Evolutionary conservation across 352 stramenopile species (phyloP).

Genomic region (Phytophthora colocasiae): DNA sequence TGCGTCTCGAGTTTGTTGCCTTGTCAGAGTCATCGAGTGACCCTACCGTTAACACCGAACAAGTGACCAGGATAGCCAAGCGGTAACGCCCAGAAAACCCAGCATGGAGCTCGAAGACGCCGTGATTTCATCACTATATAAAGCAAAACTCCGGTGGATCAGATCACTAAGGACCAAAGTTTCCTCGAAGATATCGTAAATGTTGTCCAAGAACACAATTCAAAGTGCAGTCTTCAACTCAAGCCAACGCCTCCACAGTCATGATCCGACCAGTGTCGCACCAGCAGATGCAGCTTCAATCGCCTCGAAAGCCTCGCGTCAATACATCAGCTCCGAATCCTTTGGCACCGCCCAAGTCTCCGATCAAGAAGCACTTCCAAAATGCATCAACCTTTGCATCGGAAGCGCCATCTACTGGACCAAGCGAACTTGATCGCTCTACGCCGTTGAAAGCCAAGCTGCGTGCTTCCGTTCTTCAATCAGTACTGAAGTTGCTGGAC

Average conservation of each 20-base stretch:
- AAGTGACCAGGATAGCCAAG: slow-evolving; percentile 16
- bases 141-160: slow-evolving; percentile 17
- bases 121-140: slow-evolving; percentile 27
- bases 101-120: too few relatives aligned
- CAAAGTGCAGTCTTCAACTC: slow-evolving; percentile 24
- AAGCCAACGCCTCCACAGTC: slow-evolving; percentile 12
- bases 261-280: slow-evolving; percentile 40
- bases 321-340: slow-evolving; percentile 14
- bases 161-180: slow-evolving; percentile 10
- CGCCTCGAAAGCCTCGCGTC: slow-evolving; percentile 14
- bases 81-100: slow-evolving; percentile 3
- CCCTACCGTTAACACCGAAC: neutral
- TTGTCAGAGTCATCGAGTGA: slow-evolving; percentile 6
- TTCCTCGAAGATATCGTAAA: neutral
- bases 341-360: slow-evolving; percentile 39
- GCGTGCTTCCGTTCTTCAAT: slow-evolving; percentile 62
- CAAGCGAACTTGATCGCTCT: neutral
- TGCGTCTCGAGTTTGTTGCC: neutral
- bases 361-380: slow-evolving; percentile 67
- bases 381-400: slow-evolving; percentile 21
- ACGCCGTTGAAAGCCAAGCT: slow-evolving; percentile 29
- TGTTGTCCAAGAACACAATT: slow-evolving; percentile 10
- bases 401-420: neutral
- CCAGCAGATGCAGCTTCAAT: slow-evolving; percentile 31
- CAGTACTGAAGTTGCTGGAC: slow-evolving; percentile 62